Base-by-base conservation (phyloP, 108 stramenopile genomes). In the Fistulifera solaris region DNA sequence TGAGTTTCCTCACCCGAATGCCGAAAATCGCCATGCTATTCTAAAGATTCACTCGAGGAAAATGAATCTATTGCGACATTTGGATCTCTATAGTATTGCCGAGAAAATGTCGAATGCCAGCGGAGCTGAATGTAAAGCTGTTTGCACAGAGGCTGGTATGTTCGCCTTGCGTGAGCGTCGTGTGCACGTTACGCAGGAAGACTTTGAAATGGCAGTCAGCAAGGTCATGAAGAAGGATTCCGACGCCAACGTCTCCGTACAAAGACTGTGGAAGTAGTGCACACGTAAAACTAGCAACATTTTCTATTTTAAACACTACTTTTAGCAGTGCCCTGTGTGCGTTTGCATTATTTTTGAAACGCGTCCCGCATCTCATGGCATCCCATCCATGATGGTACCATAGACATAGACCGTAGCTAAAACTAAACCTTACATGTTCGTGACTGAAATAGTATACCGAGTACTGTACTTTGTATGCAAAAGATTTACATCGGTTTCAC, bases 161-260 rank as follows among this genome's bases (percentile, higher is more conserved):
- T 98, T 97, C 73, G 98, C 98, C n/a, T 67, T 99, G 53, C 73
- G 98, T 57, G 97, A 98, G 75, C 80, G 97, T 58, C 86, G 97
- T 46, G 95, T 98, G 26, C 97, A 99, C 72, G 97, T 99, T 1
- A 99, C 97, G 1, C 98, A 99, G 75, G 98, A 99, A 72, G 98
- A 99, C 80, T 99, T 99, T 67, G 97, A 97, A 76, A 98, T 99
- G 98, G 96, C 97, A 0, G 95, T 96, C 13, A 77, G 80, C 48
- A 99, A 99, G 90, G 99, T 99, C 54, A 98, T 99, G 99, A 97
- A 97, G 96, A 98, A 99, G 88, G 97, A 98, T 42, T 68, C 77
- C 25, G 99, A 99, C 47, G 54, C 76, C 52, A 96, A 99, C 76
- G 76, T 96, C 61, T 85, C 86, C 69, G 75, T 97, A 69, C 79